These are phyloP conservation scores for Blumeria hordei DNA, from an alignment of 2,329 filamentous ascomycete species.

Conservation along the genomic window DNA sequence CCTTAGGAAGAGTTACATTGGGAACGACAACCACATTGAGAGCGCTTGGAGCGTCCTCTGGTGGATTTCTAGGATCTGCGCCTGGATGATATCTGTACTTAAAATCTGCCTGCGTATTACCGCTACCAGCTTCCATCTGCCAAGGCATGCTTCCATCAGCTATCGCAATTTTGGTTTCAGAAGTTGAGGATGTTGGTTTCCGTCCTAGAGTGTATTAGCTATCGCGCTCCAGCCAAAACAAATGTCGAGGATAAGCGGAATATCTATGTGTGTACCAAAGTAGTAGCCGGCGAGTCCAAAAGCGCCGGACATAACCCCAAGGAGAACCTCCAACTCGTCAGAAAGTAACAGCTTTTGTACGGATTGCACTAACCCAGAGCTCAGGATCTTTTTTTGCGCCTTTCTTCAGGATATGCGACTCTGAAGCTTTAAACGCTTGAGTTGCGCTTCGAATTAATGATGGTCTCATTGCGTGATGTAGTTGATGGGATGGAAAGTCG, in stretches of 20 bases:
- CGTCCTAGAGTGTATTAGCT: conserved; percentile 29
- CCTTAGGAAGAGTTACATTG: conserved; percentile 78
- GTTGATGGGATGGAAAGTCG: neutral
- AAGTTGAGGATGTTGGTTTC: conserved; percentile 65
- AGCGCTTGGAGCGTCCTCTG: conserved; percentile 80
- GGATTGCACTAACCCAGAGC: conserved; percentile 35
- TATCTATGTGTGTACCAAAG: conserved; percentile 32
- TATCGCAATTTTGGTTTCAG: conserved; percentile 54
- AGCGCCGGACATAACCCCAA: conserved; percentile 72
- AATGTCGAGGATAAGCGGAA: neutral
- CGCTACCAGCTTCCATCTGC: conserved; percentile 42
- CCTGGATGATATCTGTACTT: conserved; percentile 31
- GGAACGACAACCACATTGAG: conserved; percentile 88
- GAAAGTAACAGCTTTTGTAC: neutral
- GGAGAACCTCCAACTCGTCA: conserved; percentile 42
- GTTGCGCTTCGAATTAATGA: conserved; percentile 12
- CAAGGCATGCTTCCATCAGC: conserved; percentile 69
- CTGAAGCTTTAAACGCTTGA: conserved; percentile 20
- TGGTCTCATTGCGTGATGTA: conserved; percentile 2
- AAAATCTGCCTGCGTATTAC: conserved; percentile 27
- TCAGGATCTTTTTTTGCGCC: conserved; percentile 48
- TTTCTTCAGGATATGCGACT: conserved; percentile 26
- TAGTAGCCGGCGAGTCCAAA: conserved; percentile 79
- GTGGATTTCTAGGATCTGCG: conserved; percentile 49
- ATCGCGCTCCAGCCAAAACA: neutral